Evolutionary conservation across 768 basidiomycete genomes (phyloP).

Genomic region (Pleurotus pulmonarius): DNA sequence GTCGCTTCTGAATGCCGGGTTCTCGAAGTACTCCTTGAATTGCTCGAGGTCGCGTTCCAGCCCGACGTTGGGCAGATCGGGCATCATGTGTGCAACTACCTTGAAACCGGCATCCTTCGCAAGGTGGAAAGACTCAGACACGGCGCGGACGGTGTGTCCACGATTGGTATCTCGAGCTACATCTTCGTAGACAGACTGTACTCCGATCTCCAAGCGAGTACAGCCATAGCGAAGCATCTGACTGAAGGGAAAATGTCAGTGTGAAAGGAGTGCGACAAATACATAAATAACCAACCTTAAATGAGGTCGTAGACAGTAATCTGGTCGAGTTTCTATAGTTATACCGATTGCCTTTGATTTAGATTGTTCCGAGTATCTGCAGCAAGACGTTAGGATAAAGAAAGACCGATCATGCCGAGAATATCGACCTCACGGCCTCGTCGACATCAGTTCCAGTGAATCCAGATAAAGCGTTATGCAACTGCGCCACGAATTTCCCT

Average conservation of each 20-base stretch:
- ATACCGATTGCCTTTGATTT: conserved; percentile 99
- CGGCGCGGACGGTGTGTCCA: conserved; percentile 96
- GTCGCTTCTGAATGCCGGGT: conserved; percentile 94
- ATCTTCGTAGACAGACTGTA: conserved; percentile 99
- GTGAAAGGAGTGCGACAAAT: background rate
- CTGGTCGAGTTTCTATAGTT: conserved; percentile 97
- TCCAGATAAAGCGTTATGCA: conserved; percentile 95
- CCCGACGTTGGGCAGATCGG: conserved; percentile 96
- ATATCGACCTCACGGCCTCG: conserved; percentile 79
- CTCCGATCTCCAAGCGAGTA: conserved; percentile 96
- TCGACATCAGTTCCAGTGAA: conserved; percentile 92
- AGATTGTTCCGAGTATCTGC: conserved; percentile 90
- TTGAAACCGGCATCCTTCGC: conserved; percentile 99
- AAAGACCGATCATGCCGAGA: background rate
- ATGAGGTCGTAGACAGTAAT: conserved; percentile 97
- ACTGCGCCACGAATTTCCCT: conserved; percentile 87
- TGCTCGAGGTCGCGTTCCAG: conserved; percentile 96
- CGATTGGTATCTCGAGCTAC: conserved; percentile 98
- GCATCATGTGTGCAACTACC: conserved; percentile 99
- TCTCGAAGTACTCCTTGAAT: conserved; percentile 99
- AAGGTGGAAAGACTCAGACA: conserved; percentile 95
- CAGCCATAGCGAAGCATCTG: conserved; percentile 99
- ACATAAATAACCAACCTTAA: conserved; percentile 52
- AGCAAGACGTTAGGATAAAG: background rate
- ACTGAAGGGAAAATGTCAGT: conserved; percentile 34